Conservation (phyloP, 345 rosid species). For the Syzygium aqueum region DNA sequence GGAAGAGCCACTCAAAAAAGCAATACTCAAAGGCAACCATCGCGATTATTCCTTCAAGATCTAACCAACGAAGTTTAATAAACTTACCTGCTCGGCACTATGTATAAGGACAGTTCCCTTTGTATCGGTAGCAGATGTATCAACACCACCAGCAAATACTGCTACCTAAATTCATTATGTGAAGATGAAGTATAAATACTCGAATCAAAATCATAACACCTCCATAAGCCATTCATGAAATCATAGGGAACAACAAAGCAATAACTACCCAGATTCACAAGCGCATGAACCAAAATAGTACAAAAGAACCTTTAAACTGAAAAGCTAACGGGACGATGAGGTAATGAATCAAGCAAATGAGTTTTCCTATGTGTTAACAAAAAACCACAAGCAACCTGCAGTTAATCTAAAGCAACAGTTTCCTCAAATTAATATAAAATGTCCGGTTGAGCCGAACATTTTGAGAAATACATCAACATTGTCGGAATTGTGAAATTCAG, state of each 20-base stretch:
- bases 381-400: background rate
- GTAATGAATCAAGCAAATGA: background rate
- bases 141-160: conserved; percentile 94
- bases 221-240: background rate
- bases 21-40: background rate
- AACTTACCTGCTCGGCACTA: conserved; percentile 76
- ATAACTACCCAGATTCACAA: background rate
- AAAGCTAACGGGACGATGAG: background rate
- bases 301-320: background rate
- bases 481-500: background rate
- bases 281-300: background rate
- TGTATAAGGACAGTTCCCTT: conserved; percentile 96
- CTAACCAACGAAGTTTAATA: background rate
- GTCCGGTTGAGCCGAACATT: background rate
- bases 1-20: background rate
- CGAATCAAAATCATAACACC: background rate
- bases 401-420: background rate
- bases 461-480: background rate
- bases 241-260: background rate
- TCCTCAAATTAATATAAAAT: background rate
- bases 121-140: conserved; percentile 90
- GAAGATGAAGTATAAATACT: background rate
- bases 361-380: background rate
- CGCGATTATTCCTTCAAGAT: background rate
- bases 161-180: conserved; percentile 41